Evolutionary conservation across 2,329 filamentous ascomycete genomes (phyloP), one percentile per base, ranked within the genome.

Genomic region (Ophiostoma novo-ulmi): DNA sequence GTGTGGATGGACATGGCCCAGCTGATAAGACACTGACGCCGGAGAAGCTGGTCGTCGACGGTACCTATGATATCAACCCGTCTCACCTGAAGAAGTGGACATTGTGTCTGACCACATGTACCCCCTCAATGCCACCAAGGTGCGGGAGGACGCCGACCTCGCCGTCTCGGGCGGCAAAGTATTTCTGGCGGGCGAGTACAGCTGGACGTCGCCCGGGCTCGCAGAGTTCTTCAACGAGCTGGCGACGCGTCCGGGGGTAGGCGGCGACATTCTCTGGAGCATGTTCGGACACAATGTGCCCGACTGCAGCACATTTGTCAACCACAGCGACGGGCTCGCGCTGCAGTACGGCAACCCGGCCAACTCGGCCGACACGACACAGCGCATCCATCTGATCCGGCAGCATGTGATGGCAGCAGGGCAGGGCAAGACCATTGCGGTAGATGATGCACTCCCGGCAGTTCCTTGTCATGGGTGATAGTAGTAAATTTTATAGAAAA

Each of bases 141-240:
- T 58, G 10, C 22, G 8, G 22, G 52, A 26, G 8, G 22, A 58
- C 13, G 52, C 52, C 4, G 52, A 22, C 8, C 52, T 58, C 8
- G 52, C 52, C 22, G 52, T 58, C n/a, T 5, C 52, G 5, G 52
- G 52, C 2, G 52, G 52, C 52, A 58, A 58, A n/a, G 52, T 58
- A 8, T 58, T 58, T 26, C n/a, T 58, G n/a, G 52, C n/a, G n/a
- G 52, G 52, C 52, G 52, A 58, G 52, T 58, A 58, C 52, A 58
- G 52, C 52, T 58, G 52, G 52, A 58, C 52, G 22, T 55, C 52
- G 52, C 52, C 52, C n/a, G 52, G n/a, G 11, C 52, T 55, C 1
- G 2, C n/a, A 8, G 52, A 22, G 3, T 55, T 55, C 7, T 55
- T 55, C 6, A 11, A 2, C 1, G 52, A 58, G 52, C 52, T 58